phyloP scores from a whole-genome alignment of 768 basidiomycete genomes.

The Cytidiella melzeri region DNA sequence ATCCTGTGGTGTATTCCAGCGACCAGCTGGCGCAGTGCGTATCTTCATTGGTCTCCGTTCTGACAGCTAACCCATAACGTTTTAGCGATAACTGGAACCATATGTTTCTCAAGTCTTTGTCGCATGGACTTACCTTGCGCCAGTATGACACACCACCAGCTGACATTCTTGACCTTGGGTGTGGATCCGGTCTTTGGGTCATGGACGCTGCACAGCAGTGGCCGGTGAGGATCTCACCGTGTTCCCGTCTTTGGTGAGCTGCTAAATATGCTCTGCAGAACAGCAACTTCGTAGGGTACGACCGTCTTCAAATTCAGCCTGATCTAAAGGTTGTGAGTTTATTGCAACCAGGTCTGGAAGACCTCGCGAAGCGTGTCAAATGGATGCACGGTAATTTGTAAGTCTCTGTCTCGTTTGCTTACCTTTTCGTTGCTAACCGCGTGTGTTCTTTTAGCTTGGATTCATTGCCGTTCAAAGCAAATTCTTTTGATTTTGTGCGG shows the following conservation, averaged over 20 bases:
- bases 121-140: constrained; percentile 47
- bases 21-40: constrained; percentile 51
- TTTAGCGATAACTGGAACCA: constrained; percentile 67
- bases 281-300: constrained; percentile 53
- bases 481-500: constrained; percentile 61
- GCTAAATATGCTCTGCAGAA: constrained; percentile 23
- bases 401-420: constrained; percentile 16
- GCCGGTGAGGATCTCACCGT: constrained; percentile 38
- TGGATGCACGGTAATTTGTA: constrained; percentile 72
- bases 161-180: constrained; percentile 61
- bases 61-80: constrained; percentile 7
- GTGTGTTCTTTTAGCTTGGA: constrained; percentile 45
- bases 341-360: constrained; percentile 8
- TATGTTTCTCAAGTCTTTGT: constrained; percentile 49
- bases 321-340: constrained; percentile 22
- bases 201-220: constrained; percentile 63
- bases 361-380: constrained; percentile 43
- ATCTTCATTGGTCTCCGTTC: neutral
- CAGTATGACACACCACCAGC: constrained; percentile 45
- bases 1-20: constrained; percentile 46
- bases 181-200: constrained; percentile 66
- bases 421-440: too few relatives aligned
- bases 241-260: neutral
- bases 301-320: constrained; percentile 51
- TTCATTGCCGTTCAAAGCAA: constrained; percentile 50